Conservation (phyloP, 108 stramenopile species). For the Skeletonema tropicum region DNA sequence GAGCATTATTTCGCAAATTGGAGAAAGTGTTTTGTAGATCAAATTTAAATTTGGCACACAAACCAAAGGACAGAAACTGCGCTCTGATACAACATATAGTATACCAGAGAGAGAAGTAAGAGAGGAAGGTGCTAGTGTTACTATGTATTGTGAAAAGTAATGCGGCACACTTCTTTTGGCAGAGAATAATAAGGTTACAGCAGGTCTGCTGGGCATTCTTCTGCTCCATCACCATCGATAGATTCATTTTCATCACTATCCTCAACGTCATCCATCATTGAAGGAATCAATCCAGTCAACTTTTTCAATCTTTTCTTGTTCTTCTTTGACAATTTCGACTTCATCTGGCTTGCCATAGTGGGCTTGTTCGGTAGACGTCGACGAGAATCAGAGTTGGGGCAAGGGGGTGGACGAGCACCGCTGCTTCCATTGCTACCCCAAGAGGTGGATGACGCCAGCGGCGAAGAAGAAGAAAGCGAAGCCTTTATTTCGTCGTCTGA, state of each 20-base stretch:
- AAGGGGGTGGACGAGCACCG: slow-evolving; percentile 39
- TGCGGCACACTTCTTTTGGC: too few relatives aligned
- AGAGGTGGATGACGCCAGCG: slow-evolving; percentile 27
- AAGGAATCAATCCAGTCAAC: slow-evolving; percentile 36
- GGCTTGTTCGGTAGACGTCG: slow-evolving; percentile 16
- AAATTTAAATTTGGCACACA: too few relatives aligned
- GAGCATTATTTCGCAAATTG: too few relatives aligned
- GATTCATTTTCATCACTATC: slow-evolving; percentile 3
- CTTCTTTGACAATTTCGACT: slow-evolving; percentile 16
- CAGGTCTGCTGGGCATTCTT: neutral
- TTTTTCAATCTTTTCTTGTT: slow-evolving; percentile 27
- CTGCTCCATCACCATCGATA: neutral
- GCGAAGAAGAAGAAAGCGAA: slow-evolving; percentile 18
- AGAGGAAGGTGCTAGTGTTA: too few relatives aligned
- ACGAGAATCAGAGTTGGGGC: slow-evolving; percentile 31
- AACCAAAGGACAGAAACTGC: too few relatives aligned
- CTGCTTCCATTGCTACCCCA: slow-evolving; percentile 31
- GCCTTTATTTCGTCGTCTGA: neutral
- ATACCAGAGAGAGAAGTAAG: too few relatives aligned
- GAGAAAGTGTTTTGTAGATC: too few relatives aligned
- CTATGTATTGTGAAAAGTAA: too few relatives aligned
- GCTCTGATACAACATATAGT: too few relatives aligned
- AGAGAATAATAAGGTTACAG: neutral
- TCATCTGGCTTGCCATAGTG: slow-evolving; percentile 4
- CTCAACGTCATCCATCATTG: slow-evolving; percentile 41